Conservation (phyloP, 2,329 filamentous ascomycete genomes). For the Gaeumannomyces tritici region DNA sequence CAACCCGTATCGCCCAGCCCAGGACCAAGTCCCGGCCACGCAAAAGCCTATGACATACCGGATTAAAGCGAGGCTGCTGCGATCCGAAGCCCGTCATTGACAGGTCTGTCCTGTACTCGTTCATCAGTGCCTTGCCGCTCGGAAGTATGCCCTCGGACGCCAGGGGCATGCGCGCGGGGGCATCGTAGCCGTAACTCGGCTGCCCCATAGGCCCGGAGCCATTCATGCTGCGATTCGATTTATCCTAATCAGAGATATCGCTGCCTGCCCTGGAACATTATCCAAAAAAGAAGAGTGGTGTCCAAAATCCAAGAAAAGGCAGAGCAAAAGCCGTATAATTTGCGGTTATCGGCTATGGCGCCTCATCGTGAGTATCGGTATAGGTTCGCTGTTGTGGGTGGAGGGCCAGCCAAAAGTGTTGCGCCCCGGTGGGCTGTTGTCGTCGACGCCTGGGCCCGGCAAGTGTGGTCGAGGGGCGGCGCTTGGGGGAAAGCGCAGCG, state of each 20-base stretch:
- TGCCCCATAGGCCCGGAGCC: slow-evolving; percentile 20
- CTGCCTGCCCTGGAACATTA: neutral
- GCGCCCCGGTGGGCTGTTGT: neutral
- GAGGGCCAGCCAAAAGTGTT: neutral
- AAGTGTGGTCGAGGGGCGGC: neutral
- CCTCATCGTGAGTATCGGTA: neutral
- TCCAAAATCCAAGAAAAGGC: no score
- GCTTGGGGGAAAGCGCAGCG: neutral
- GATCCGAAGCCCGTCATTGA: slow-evolving; percentile 39
- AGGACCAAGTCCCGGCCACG: neutral
- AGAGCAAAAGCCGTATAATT: neutral
- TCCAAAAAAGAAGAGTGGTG: slow-evolving; percentile 4
- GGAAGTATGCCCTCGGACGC: slow-evolving; percentile 24
- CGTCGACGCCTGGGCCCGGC: no score
- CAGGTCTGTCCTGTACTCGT: slow-evolving; percentile 49
- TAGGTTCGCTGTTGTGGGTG: neutral
- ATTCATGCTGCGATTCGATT: slow-evolving; percentile 23
- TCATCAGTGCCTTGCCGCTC: slow-evolving; percentile 40
- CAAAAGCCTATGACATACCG: slow-evolving; percentile 32
- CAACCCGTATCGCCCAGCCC: neutral
- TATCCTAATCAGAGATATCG: neutral
- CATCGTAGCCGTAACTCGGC: slow-evolving; percentile 24
- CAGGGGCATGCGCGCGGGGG: slow-evolving; percentile 15
- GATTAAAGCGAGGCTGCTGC: slow-evolving; percentile 45
- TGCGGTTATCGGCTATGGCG: neutral